phyloP scores from a whole-genome alignment of 2,329 filamentous ascomycete genomes.

The Biscogniauxia mediterranea region DNA sequence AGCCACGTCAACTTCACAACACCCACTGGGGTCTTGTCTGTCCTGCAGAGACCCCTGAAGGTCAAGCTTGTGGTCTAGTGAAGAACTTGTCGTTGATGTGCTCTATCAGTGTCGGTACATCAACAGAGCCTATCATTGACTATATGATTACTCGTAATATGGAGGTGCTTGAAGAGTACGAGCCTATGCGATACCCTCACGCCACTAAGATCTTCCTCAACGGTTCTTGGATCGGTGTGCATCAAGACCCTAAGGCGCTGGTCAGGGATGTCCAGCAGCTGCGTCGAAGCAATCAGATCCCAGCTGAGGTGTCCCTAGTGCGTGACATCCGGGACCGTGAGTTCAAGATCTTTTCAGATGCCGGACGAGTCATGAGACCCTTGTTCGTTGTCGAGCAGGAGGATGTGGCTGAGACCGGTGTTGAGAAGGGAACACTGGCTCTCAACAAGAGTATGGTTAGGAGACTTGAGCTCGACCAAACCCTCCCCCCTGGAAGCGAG shows the following conservation, averaged over 20 bases:
- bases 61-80: conserved; percentile 95
- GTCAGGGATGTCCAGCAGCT: conserved; percentile 76
- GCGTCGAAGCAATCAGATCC: conserved; percentile 78
- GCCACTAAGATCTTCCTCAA: conserved; percentile 98
- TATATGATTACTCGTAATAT: conserved; percentile 96
- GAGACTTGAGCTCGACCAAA: conserved; percentile 71
- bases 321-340: conserved; percentile 95
- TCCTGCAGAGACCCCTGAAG: conserved; percentile 95
- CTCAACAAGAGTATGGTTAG: conserved; percentile 80
- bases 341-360: conserved; percentile 98
- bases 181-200: conserved; percentile 78
- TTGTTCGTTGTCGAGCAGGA: conserved; percentile 93
- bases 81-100: conserved; percentile 99
- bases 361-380: conserved; percentile 89
- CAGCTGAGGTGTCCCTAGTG: conserved; percentile 90
- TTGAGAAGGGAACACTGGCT: conserved; percentile 67
- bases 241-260: conserved; percentile 82
- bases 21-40: conserved; percentile 98
- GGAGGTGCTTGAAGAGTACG: conserved; percentile 95
- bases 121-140: conserved; percentile 84
- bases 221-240: conserved; percentile 95
- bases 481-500: conserved; percentile 57
- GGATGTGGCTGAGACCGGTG: conserved; percentile 62
- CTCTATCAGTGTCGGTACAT: conserved; percentile 93
- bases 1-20: conserved; percentile 96